Evolutionary conservation across 2,329 filamentous ascomycete species (phyloP).

Genomic region (Diaporthe longicolla): DNA sequence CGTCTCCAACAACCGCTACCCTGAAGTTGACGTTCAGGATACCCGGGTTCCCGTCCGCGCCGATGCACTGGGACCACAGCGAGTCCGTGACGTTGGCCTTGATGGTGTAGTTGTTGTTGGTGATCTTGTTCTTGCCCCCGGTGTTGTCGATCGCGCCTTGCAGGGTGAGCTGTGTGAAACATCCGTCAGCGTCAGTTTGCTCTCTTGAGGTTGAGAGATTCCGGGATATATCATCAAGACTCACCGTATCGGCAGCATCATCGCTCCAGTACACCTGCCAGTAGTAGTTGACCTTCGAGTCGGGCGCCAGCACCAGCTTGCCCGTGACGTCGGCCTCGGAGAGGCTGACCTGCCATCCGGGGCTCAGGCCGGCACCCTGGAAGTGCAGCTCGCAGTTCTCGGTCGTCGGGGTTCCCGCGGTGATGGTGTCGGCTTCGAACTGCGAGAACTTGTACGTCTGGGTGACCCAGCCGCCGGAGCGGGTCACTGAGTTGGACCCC

Average conservation of each 20-base stretch:
- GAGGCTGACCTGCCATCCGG: slow-evolving; percentile 58
- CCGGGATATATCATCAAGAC: too few species aligned
- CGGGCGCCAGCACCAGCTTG: slow-evolving; percentile 46
- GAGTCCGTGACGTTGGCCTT: slow-evolving; percentile 47
- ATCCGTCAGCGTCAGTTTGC: too few species aligned
- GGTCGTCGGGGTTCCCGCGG: slow-evolving; percentile 45
- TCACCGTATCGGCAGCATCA: slow-evolving; percentile 53
- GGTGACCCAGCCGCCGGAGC: slow-evolving; percentile 51
- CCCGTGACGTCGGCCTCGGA: slow-evolving; percentile 52
- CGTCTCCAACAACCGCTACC: slow-evolving; percentile 52
- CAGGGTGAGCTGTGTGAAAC: slow-evolving; percentile 51
- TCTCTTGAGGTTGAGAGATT: too few species aligned
- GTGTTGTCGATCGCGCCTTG: slow-evolving; percentile 48
- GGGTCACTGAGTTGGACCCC: slow-evolving; percentile 51
- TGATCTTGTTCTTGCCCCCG: slow-evolving; percentile 37
- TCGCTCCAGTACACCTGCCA: slow-evolving; percentile 56
- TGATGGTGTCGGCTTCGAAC: slow-evolving; percentile 43
- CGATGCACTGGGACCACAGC: slow-evolving; percentile 55
- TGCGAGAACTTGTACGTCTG: slow-evolving; percentile 47
- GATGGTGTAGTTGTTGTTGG: slow-evolving; percentile 49
- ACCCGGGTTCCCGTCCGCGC: slow-evolving; percentile 51
- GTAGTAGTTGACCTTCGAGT: slow-evolving; percentile 50
- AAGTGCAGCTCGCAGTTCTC: slow-evolving; percentile 57
- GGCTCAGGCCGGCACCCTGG: slow-evolving; percentile 48
- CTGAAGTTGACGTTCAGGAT: slow-evolving; percentile 59